Evolutionary conservation across 371 early-diverging fungal genomes (phyloP).

Genomic region (Chytridium lagenaria): DNA sequence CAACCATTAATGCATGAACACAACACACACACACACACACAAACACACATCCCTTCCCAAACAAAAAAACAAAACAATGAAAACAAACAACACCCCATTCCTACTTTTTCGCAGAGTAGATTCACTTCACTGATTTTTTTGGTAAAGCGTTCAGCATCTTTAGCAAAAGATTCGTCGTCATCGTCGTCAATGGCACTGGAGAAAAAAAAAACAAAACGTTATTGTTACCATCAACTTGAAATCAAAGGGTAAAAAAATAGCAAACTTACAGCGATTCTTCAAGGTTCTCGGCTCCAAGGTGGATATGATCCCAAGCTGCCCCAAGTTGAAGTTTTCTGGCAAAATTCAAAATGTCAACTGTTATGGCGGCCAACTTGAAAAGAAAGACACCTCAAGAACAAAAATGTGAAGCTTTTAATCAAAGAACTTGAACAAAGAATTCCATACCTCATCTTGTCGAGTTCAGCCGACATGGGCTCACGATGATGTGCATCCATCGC

Average conservation of each 20-base stretch:
- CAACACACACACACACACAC: no score
- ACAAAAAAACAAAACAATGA: background rate
- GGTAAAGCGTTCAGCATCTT: background rate
- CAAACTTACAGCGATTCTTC: conserved; percentile 5
- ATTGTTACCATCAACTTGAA: background rate
- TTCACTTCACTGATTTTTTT: conserved; percentile 1
- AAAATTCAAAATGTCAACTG: background rate
- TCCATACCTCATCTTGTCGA: conserved; percentile 5
- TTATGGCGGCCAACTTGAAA: background rate
- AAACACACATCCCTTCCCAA: no score
- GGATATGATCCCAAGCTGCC: conserved; percentile 1
- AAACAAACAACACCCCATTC: background rate
- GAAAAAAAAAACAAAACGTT: background rate
- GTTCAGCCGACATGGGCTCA: conserved; percentile 2
- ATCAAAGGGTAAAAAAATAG: background rate
- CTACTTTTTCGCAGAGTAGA: background rate
- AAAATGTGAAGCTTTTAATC: no score
- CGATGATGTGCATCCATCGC: background rate
- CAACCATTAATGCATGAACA: no score
- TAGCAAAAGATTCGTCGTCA: background rate
- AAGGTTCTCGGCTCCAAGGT: conserved; percentile 10
- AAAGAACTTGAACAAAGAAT: background rate
- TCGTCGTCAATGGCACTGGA: background rate
- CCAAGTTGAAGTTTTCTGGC: conserved; percentile 8
- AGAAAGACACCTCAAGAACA: no score